These are phyloP conservation scores for Metschnikowia continentalis DNA, from an alignment of 805 yeast species.

Conservation along the genomic window DNA sequence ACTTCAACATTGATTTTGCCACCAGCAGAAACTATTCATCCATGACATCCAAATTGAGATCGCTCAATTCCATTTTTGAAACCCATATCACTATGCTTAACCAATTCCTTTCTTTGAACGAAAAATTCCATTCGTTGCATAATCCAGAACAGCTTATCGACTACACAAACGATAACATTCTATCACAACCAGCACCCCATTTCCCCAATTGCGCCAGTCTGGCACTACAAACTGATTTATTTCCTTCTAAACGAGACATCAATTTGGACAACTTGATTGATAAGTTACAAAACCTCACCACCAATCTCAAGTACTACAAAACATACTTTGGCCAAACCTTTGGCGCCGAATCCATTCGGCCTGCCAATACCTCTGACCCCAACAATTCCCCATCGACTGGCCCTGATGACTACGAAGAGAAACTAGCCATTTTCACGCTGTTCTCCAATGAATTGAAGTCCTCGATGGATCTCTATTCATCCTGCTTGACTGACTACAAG, in stretches of 20 bases:
- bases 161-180: conserved; percentile 15
- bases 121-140: conserved; percentile 21
- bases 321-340: conserved; percentile 21
- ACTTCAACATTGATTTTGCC: conserved; percentile 11
- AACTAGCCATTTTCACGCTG: conserved; percentile 33
- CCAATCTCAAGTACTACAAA: conserved; percentile 34
- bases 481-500: conserved; percentile 25
- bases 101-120: conserved; percentile 23
- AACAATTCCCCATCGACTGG: conserved; percentile 7
- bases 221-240: not conserved
- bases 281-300: conserved; percentile 29
- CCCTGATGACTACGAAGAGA: conserved; percentile 34
- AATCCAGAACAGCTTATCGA: conserved; percentile 9
- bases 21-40: conserved; percentile 4
- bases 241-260: conserved; percentile 10
- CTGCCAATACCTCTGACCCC: not conserved
- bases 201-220: not conserved
- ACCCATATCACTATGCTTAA: conserved; percentile 23
- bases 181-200: conserved; percentile 3
- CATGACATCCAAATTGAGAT: conserved; percentile 16
- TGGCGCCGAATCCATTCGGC: not conserved
- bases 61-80: conserved; percentile 19
- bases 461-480: conserved; percentile 29
- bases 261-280: conserved; percentile 26
- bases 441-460: conserved; percentile 29